Evolutionary conservation across 306 rosid genomes (phyloP).

Genomic region (Ceratonia siliqua): DNA sequence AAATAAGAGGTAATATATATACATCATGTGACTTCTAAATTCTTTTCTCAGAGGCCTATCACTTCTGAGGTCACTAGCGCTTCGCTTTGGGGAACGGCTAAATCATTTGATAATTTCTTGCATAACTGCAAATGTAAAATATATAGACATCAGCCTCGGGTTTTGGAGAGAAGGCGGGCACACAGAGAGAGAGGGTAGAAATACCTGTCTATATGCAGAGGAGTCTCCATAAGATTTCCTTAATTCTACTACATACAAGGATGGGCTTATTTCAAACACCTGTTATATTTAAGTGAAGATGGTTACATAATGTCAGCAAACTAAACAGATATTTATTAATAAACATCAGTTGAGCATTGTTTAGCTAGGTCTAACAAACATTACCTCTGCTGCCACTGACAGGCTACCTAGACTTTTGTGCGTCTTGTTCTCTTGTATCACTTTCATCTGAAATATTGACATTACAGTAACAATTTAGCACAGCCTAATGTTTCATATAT

Average conservation of each 20-base stretch:
- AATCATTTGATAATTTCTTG: conserved; percentile 71
- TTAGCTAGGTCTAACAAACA: conserved; percentile 7
- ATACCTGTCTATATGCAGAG: conserved; percentile 71
- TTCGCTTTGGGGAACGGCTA: conserved; percentile 52
- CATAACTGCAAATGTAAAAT: conserved; percentile 58
- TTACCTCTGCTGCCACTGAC: conserved; percentile 79
- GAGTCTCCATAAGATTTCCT: conserved; percentile 78
- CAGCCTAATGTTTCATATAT: background rate
- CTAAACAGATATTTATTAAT: background rate
- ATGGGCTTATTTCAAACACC: conserved; percentile 75
- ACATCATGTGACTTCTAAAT: conserved; percentile 19
- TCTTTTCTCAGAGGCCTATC: background rate
- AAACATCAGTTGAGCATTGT: background rate
- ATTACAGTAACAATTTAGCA: background rate
- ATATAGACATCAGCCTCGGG: background rate
- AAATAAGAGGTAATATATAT: background rate
- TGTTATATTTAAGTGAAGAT: conserved; percentile 33
- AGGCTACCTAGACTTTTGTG: conserved; percentile 50
- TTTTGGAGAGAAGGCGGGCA: background rate
- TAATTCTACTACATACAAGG: conserved; percentile 71
- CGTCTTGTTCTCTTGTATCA: conserved; percentile 54
- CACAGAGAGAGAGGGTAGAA: background rate
- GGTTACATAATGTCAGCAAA: conserved; percentile 25
- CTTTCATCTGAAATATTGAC: conserved; percentile 65
- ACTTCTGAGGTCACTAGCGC: conserved; percentile 38